These are phyloP conservation scores for Thermothelomyces thermophilus DNA, from an alignment of 2,329 filamentous ascomycete genomes.

Conservation along the genomic window DNA sequence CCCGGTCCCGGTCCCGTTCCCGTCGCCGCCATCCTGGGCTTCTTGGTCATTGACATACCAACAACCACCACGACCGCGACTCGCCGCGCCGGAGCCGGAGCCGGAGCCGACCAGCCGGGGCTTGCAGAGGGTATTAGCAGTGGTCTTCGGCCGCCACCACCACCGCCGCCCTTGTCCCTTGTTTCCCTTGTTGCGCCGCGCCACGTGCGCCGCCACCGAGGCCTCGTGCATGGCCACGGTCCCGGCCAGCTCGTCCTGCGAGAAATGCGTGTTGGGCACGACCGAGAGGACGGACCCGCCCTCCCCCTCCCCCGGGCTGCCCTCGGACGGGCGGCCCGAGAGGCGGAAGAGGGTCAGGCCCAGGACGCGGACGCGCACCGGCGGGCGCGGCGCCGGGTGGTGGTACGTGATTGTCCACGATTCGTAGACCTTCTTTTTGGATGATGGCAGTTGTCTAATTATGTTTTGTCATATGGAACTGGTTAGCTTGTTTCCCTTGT, in stretches of 20 bases:
- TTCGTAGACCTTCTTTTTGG: slow-evolving; percentile 7
- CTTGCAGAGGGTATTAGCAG: not conserved
- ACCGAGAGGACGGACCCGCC: slow-evolving; percentile 19
- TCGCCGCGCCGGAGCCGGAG: too few relatives aligned
- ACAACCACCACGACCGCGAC: too few relatives aligned
- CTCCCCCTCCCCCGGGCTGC: slow-evolving; percentile 8
- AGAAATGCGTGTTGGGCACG: slow-evolving; percentile 20
- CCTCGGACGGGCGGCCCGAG: not conserved
- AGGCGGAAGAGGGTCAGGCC: slow-evolving; percentile 2
- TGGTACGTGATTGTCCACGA: slow-evolving; percentile 20
- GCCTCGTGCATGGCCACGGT: slow-evolving; percentile 5
- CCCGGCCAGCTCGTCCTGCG: slow-evolving; percentile 14
- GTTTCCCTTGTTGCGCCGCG: not conserved
- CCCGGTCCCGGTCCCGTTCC: too few relatives aligned
- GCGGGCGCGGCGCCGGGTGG: slow-evolving; percentile 3
- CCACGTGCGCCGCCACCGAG: not conserved
- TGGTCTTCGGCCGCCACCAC: too few relatives aligned
- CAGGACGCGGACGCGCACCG: not conserved
- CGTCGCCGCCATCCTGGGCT: too few relatives aligned
- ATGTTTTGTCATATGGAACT: not conserved
- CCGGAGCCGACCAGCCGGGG: not conserved
- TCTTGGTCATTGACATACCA: too few relatives aligned
- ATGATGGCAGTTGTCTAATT: slow-evolving; percentile 2
- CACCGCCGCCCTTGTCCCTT: too few relatives aligned
- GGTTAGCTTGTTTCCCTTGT: too few relatives aligned